Conservation (phyloP, 2,329 filamentous ascomycete species). For the Nemania sp. region DNA sequence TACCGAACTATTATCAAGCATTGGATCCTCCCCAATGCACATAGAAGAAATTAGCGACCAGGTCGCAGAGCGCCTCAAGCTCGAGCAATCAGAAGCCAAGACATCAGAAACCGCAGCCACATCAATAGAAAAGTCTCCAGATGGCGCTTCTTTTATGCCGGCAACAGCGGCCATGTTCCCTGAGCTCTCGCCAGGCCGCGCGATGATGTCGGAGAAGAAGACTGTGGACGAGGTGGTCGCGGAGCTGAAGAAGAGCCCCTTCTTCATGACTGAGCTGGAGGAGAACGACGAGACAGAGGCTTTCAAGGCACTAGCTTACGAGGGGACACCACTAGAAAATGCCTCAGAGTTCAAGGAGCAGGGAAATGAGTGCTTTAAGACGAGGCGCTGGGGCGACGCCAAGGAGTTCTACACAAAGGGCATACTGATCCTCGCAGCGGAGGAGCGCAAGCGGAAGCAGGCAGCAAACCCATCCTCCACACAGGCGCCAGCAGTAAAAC, state of each 20-base stretch:
- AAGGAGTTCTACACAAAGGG: constrained; percentile 93
- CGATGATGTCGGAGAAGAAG: constrained; percentile 55
- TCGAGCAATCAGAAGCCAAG: constrained; percentile 50
- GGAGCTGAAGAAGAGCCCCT: constrained; percentile 73
- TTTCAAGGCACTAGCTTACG: constrained; percentile 89
- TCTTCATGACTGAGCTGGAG: constrained; percentile 96
- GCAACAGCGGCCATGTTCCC: constrained; percentile 50
- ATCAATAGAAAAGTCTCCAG: constrained; percentile 14
- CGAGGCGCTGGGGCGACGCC: constrained; percentile 81
- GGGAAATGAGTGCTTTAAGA: constrained; percentile 88
- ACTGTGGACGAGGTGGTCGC: constrained; percentile 67
- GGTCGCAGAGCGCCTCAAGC: constrained; percentile 52
- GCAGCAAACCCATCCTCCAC: constrained; percentile 43
- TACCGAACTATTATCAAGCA: not conserved
- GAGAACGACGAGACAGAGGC: constrained; percentile 89
- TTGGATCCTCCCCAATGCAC: constrained; percentile 46
- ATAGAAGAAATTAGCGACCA: constrained; percentile 59
- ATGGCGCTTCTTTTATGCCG: constrained; percentile 6
- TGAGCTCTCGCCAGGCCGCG: constrained; percentile 60
- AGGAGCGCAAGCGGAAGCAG: constrained; percentile 66
- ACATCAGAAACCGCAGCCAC: not conserved
- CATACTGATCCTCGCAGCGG: constrained; percentile 75
- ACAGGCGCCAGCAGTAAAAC: constrained; percentile 14
- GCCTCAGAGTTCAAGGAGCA: constrained; percentile 87
- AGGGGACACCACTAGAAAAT: constrained; percentile 88